Percentiles rank a stretch among this genome's conserved stretches.
Evolutionary conservation across 2,329 filamentous ascomycete species (phyloP).

Genomic region (Gnomoniopsis sp.): DNA sequence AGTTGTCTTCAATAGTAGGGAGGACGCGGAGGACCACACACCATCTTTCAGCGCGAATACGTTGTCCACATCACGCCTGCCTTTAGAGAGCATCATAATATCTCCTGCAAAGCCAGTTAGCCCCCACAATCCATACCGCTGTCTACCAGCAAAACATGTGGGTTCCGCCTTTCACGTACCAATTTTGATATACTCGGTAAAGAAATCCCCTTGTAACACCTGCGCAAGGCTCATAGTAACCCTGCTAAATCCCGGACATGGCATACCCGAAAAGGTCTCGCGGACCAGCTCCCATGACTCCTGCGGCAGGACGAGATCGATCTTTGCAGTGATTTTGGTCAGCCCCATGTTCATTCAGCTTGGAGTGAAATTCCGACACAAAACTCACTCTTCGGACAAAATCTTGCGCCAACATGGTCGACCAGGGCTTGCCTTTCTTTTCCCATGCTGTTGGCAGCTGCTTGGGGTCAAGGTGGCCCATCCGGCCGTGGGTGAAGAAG

Average conservation of each 20-base stretch:
- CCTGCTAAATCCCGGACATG: conserved; percentile 54
- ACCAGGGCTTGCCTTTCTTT: conserved; percentile 73
- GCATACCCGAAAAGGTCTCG: conserved; percentile 43
- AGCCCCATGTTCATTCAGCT: no score
- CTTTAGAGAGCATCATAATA: conserved; percentile 80
- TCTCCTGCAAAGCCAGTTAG: no score
- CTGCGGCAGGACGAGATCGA: conserved; percentile 71
- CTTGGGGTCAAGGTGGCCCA: conserved; percentile 67
- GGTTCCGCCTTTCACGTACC: background rate
- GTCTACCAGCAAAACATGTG: background rate
- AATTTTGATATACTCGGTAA: conserved; percentile 79
- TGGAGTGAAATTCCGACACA: background rate
- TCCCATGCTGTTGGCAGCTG: conserved; percentile 70
- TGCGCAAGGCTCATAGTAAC: conserved; percentile 71
- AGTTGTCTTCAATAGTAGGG: no score
- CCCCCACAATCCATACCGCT: background rate
- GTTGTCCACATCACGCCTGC: conserved; percentile 66
- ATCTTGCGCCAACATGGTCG: conserved; percentile 58
- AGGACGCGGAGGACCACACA: no score
- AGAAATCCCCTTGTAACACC: conserved; percentile 71
- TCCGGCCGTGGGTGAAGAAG: conserved; percentile 65
- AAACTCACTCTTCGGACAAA: conserved; percentile 64
- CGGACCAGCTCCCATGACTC: conserved; percentile 54
- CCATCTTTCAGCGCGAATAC: conserved; percentile 70
- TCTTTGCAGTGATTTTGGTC: no score